Evolutionary conservation across 495 filamentous ascomycete species (phyloP), one percentile per base, ranked within the genome.

Genomic region (Talaromyces liani): DNA sequence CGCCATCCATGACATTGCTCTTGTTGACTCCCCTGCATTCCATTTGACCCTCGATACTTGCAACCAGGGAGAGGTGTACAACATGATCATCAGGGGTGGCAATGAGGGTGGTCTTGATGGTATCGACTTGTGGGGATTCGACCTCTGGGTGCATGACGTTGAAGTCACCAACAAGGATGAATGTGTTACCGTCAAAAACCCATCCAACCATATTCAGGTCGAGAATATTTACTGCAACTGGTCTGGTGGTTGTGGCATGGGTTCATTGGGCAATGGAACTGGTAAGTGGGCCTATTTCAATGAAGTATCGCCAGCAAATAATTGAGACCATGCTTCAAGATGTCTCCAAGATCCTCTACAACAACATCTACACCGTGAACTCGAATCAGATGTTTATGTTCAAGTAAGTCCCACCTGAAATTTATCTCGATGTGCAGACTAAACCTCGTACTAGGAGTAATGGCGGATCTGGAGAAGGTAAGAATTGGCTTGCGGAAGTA

Each of bases 191-290:
- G 72, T 80, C n/a, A 72, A 79, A 60, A 75, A 68, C 10, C 79
- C 79, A 3, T 71, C 76, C 12, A 71, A 73, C 59, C 71, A 80
- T 60, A 75, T 79, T 29, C 70, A 81, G 7, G 72, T 83, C 63
- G 78, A 83, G 65, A 76, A 79, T 58, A 71, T 82, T 25, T 77
- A 77, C 62, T 83, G 80, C 67, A 84, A 83, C 69, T 76, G 76
- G 65, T 77, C 74, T 69, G 75, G 61, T 16, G 78, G 80, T 4
- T 72, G 68, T 0, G 79, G 80, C 3, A 74, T 77, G 41, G 65
- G 58, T 73, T 77, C 1, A 80, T 81, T 57, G 80, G 80, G 77
- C 24, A 62, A 81, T 53, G 69, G 70, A 41, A 67, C 68, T 3
- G 66, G 66, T 55, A 69, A 75, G 45, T 76, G 75, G 0, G 80